These are phyloP conservation scores for Penicillium concentricum DNA, from an alignment of 2,329 filamentous ascomycete genomes.

Conservation along the genomic window DNA sequence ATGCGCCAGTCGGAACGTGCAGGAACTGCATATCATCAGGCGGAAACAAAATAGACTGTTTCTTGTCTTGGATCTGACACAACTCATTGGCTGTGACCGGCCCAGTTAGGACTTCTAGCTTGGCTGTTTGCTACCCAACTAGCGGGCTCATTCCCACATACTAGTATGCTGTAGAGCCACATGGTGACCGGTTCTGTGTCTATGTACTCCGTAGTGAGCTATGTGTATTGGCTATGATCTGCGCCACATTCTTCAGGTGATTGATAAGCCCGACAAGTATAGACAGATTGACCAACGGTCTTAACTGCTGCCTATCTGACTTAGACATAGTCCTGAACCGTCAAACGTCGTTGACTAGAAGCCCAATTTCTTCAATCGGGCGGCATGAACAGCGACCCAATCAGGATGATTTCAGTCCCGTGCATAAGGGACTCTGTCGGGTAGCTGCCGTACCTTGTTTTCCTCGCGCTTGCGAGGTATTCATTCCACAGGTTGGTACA, in stretches of 20 bases:
- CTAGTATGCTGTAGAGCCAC: slow-evolving; percentile 92
- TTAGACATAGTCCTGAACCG: neutral
- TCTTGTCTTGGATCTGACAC: slow-evolving; percentile 60
- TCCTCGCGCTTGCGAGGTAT: slow-evolving; percentile 61
- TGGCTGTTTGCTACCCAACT: neutral
- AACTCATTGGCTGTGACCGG: slow-evolving; percentile 85
- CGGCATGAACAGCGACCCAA: slow-evolving; percentile 63
- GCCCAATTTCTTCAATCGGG: neutral
- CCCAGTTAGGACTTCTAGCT: slow-evolving; percentile 1
- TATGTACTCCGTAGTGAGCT: slow-evolving; percentile 81
- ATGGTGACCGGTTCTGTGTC: slow-evolving; percentile 75
- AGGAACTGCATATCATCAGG: slow-evolving; percentile 70
- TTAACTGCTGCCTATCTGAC: neutral
- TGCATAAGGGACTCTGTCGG: slow-evolving; percentile 9
- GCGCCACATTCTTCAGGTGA: slow-evolving; percentile 55
- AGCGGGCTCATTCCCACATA: slow-evolving; percentile 53
- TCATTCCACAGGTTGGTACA: slow-evolving; percentile 68
- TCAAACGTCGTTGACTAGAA: neutral
- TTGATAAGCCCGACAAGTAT: slow-evolving; percentile 61
- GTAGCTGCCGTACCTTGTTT: slow-evolving; percentile 53
- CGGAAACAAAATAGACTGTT: slow-evolving; percentile 73
- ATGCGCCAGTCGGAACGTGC: slow-evolving; percentile 69
- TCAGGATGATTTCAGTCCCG: neutral
- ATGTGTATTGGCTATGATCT: slow-evolving; percentile 55
- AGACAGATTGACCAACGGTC: neutral